Evolutionary conservation across 148 eudicot species (phyloP), one percentile per base, ranked within the genome.

Genomic region (Polygonum aviculare): DNA sequence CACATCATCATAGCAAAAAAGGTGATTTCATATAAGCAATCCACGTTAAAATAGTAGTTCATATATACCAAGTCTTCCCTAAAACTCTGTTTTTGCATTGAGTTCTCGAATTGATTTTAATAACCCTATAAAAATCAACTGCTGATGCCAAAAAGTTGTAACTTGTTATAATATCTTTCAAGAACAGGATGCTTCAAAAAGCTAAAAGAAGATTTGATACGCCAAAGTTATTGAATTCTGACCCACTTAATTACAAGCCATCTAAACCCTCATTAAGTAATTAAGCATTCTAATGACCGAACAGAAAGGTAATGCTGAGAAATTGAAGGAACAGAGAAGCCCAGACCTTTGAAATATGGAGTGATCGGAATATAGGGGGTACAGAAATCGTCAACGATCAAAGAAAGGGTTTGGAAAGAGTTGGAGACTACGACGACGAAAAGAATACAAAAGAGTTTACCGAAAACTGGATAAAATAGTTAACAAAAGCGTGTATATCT

Each of bases 361-460:
- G n/a, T 19, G 60, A 55, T 55, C 60, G 60, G 60, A n/a, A 55
- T 19, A 2, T 1, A 19, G 26, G 21, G 21, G n/a, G n/a, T 7
- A 55, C 2, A 22, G 33, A 57, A 6, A 57, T 22, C 12, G 3
- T 9, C 12, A 57, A 21, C 63, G 9, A 12, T 0, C 0, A 21
- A 57, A 60, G 72, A 36, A 36, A 38, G 72, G 72, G 14, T 63
- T 65, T 35, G n/a, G 40, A 63, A 36, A 12, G 19, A 9, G 22
- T 60, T 9, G 67, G 26, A 60, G 67, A 60, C 67, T n/a, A n/a
- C n/a, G 67, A 60, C 67, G 67, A 60, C 67, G 54, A 44, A 44
- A 44, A 44, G 47, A 6, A 7, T 44, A 2, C 15, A 15, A 12
- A 3, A 21, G 31, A 55, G 26, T 52, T 52, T 55, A 55, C 22